Evolutionary conservation across 352 stramenopile species (phyloP).

Genomic region (Saprolegnia diclina): DNA sequence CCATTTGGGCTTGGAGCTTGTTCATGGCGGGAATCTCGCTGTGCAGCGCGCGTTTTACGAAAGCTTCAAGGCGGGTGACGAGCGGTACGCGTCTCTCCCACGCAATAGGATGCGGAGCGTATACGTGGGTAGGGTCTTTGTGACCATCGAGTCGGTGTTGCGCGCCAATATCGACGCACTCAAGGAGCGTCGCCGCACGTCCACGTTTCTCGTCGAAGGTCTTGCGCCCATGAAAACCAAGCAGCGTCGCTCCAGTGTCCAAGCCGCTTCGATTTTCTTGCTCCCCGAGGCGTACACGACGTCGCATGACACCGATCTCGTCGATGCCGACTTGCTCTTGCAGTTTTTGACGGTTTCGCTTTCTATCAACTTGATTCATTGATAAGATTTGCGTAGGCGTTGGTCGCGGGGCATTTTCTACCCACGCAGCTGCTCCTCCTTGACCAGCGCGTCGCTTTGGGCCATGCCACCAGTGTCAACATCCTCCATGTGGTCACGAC

Average conservation of each 20-base stretch:
- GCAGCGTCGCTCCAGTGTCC: background rate
- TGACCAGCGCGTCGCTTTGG: constrained; percentile 8
- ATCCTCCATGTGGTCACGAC: constrained; percentile 13
- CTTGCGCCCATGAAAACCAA: background rate
- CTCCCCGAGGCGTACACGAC: too few relatives aligned
- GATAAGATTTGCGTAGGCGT: background rate
- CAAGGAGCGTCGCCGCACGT: constrained; percentile 19
- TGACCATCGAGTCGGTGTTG: constrained; percentile 13
- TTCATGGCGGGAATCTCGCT: constrained; percentile 23
- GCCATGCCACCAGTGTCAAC: constrained; percentile 14
- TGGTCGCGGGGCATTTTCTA: constrained; percentile 25
- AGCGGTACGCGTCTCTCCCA: too few relatives aligned
- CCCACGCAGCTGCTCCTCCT: constrained; percentile 27
- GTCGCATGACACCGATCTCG: background rate
- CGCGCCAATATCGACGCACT: constrained; percentile 19
- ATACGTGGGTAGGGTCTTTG: constrained; percentile 26
- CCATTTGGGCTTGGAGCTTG: constrained; percentile 2
- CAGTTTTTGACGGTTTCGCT: constrained; percentile 13
- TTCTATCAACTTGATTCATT: background rate
- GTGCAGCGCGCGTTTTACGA: constrained; percentile 25
- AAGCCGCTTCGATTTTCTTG: too few relatives aligned
- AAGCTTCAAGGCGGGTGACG: constrained; percentile 10
- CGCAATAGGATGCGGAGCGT: too few relatives aligned
- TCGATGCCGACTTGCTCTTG: constrained; percentile 4
- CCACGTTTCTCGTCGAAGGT: constrained; percentile 16